Evolutionary conservation across 257 asterid species (phyloP).

Genomic region (Craterostigma plantagineum): DNA sequence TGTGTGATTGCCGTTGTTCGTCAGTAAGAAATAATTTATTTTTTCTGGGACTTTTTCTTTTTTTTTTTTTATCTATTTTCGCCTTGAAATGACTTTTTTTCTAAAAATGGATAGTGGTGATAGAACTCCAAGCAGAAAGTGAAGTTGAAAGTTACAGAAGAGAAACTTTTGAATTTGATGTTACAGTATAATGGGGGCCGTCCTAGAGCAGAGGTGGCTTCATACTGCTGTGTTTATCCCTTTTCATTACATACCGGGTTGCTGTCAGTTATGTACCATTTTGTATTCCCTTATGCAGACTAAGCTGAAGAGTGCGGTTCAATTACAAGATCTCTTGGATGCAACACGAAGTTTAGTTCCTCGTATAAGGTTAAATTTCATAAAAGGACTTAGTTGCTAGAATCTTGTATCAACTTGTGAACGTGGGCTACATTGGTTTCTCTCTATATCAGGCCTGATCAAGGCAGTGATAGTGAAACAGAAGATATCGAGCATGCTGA

Average conservation of each 20-base stretch:
- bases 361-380: constrained; percentile 36
- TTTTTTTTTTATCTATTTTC: not conserved
- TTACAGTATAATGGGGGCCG: constrained; percentile 82
- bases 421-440: not conserved
- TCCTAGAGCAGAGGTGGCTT: constrained; percentile 86
- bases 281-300: constrained; percentile 36
- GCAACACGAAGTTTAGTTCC: constrained; percentile 90
- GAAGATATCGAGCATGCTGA: constrained; percentile 95
- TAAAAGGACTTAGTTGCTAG: not conserved
- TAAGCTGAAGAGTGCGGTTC: constrained; percentile 87
- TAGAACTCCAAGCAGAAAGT: constrained; percentile 97
- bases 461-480: constrained; percentile 95
- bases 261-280: constrained; percentile 9
- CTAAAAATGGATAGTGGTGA: constrained; percentile 60
- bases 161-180: constrained; percentile 87
- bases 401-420: constrained; percentile 3
- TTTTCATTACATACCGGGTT: constrained; percentile 1
- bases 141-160: constrained; percentile 93
- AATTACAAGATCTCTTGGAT: constrained; percentile 94
- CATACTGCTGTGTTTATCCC: constrained; percentile 8
- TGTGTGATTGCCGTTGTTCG: constrained; percentile 88
- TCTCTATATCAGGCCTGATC: constrained; percentile 51
- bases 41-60: too few relatives aligned
- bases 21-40: constrained; percentile 42
- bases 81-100: constrained; percentile 7